Percentiles rank a stretch among this genome's conserved stretches.
phyloP scores from a whole-genome alignment of 306 rosid species.

The Cucurbita ficifolia region DNA sequence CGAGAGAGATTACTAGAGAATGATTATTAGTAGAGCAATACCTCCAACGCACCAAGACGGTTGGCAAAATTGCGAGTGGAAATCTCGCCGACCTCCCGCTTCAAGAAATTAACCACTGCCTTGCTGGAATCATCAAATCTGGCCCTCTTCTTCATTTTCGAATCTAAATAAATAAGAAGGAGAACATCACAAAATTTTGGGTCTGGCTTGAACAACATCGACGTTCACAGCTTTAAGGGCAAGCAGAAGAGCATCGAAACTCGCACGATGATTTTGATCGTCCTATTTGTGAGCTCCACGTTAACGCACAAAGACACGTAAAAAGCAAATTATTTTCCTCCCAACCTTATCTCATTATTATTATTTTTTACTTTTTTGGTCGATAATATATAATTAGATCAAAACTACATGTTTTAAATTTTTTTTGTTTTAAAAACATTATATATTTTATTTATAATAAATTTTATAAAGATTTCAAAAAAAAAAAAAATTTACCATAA shows the following conservation, averaged over 20 bases:
- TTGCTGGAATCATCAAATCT: conserved; percentile 20
- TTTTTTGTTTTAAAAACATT: no score
- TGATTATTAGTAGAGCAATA: background rate
- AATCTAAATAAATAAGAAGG: background rate
- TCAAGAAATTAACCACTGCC: conserved; percentile 45
- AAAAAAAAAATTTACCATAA: no score
- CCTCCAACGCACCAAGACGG: conserved; percentile 69
- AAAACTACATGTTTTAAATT: no score
- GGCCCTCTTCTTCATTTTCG: conserved; percentile 43
- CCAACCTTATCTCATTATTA: no score
- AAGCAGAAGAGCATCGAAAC: background rate
- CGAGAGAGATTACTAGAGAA: background rate
- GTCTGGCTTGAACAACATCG: background rate
- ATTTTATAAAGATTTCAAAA: no score
- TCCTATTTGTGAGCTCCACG: background rate
- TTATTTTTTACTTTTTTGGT: no score
- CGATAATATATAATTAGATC: no score
- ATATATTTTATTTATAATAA: no score
- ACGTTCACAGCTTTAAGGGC: background rate
- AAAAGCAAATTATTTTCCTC: background rate
- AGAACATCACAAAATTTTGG: background rate
- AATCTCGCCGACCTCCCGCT: conserved; percentile 61
- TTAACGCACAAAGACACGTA: background rate
- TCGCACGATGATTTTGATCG: background rate
- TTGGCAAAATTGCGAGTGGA: conserved; percentile 46